Percentiles rank a stretch among this genome's conserved stretches.
Evolutionary conservation across 768 basidiomycete genomes (phyloP).

Genomic region (Mrakia blollopis): DNA sequence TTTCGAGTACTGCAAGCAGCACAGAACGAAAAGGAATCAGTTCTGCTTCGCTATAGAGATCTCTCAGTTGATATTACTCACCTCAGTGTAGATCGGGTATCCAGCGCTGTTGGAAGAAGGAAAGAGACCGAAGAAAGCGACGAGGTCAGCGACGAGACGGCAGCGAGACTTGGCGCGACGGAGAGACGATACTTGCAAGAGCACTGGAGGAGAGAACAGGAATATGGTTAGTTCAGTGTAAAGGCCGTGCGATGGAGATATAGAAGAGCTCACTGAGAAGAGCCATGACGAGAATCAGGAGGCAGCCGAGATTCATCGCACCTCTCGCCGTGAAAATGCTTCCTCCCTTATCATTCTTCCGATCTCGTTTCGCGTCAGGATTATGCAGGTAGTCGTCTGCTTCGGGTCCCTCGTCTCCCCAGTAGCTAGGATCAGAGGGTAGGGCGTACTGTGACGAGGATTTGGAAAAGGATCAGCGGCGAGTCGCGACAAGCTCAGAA

Average conservation of each 20-base stretch:
- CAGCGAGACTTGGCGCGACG: no score
- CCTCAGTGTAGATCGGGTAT: constrained; percentile 23
- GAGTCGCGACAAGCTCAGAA: background rate
- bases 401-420: constrained; percentile 23
- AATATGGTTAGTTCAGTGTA: background rate
- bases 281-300: constrained; percentile 4
- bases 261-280: constrained; percentile 9
- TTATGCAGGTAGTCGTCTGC: constrained; percentile 32
- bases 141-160: background rate
- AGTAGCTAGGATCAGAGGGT: constrained; percentile 13
- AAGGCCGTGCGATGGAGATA: background rate
- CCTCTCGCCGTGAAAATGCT: constrained; percentile 25
- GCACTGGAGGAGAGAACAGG: background rate
- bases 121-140: background rate
- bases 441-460: constrained; percentile 8
- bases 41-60: no score
- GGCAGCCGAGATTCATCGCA: constrained; percentile 24
- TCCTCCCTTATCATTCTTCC: background rate
- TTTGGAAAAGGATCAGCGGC: background rate
- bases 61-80: no score
- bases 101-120: constrained; percentile 17
- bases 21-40: no score
- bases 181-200: background rate
- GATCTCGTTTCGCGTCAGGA: constrained; percentile 32
- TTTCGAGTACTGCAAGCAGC: background rate